Evolutionary conservation across 768 basidiomycete species (phyloP), one percentile per base, ranked within the genome.

Genomic region (Leccinum olivaceopallidum): DNA sequence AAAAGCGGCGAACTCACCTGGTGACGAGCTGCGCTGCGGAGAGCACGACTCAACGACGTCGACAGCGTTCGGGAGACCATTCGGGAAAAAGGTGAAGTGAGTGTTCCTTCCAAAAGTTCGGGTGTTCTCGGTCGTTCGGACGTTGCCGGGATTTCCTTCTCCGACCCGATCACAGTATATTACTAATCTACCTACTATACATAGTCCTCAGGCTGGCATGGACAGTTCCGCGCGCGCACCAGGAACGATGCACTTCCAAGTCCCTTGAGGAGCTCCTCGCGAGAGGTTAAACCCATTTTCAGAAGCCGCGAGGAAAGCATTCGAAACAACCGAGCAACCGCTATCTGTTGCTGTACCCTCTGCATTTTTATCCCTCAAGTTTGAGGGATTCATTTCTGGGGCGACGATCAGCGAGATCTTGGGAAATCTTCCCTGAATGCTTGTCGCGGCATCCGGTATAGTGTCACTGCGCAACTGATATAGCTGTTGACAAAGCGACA

Each of bases 271-370:
- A 24, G 61, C 56, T 8, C 70, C 68, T 24, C 69, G 69, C 18
- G 79, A 65, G 18, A 83, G 63, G 3, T 71, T 66, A 60, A 85
- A 81, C 9, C 85, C 85, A 58, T 84, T 83, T 68, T 85, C 85
- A 56, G 82, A 85, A 12, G 76, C 76, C 2, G 77, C 81, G n/a
- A 81, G 54, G 51, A 86, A 85, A 0, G 65, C 63, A 20, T 65
- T 57, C 16, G 56, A 49, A 55, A 66, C 20, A 10, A 61, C 18
- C 4, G 36, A 52, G 6, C 37, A 14, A 16, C 51, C 61, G 22
- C 28, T 26, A 50, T 47, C 53, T 18, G 65, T 4, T 22, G 4
- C 59, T 10, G 10, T 3, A 13, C 22, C 32, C 2, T 57, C 51
- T 28, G 30, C 24, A 24, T 24, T 10, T 30, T 56, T 61, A 36